phyloP scores from a whole-genome alignment of 495 filamentous ascomycete genomes.

The Hyaloscypha variabilis region DNA sequence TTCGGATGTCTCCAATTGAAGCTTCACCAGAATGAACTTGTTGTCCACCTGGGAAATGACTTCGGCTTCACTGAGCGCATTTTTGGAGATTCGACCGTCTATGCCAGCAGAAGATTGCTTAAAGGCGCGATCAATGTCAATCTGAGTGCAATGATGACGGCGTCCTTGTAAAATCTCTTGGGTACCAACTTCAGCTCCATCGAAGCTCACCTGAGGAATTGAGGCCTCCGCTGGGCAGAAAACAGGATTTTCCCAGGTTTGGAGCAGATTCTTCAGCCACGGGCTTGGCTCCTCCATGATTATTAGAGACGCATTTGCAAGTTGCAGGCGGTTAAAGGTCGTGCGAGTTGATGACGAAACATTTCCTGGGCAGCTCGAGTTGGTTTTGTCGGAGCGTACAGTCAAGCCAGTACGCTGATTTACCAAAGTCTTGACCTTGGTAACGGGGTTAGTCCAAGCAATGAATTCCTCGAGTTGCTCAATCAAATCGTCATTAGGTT shows the following conservation, averaged over 20 bases:
- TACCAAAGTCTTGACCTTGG: conserved; percentile 58
- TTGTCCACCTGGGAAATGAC: conserved; percentile 83
- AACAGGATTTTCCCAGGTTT: conserved; percentile 41
- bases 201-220: conserved; percentile 27
- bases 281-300: conserved; percentile 25
- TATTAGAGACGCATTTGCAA: background rate
- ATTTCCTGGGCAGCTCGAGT: background rate
- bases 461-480: conserved; percentile 42
- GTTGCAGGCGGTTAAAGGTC: background rate
- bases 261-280: conserved; percentile 45
- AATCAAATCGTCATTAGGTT: background rate
- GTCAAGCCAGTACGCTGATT: conserved; percentile 63
- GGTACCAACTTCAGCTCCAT: conserved; percentile 47
- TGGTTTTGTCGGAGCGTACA: background rate
- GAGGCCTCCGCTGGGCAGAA: conserved; percentile 41
- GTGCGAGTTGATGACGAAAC: background rate
- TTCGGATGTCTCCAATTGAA: background rate
- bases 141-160: conserved; percentile 22
- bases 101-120: conserved; percentile 23
- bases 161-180: conserved; percentile 37
- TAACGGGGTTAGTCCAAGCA: conserved; percentile 69
- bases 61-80: conserved; percentile 59
- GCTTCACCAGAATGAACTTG: conserved; percentile 80
- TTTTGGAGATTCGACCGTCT: conserved; percentile 62
- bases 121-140: conserved; percentile 30